A percentile compares a stretch with the other conserved stretches of the same genome.
Conservation (phyloP, 768 basidiomycete genomes). For the Termitomyces sp. region DNA sequence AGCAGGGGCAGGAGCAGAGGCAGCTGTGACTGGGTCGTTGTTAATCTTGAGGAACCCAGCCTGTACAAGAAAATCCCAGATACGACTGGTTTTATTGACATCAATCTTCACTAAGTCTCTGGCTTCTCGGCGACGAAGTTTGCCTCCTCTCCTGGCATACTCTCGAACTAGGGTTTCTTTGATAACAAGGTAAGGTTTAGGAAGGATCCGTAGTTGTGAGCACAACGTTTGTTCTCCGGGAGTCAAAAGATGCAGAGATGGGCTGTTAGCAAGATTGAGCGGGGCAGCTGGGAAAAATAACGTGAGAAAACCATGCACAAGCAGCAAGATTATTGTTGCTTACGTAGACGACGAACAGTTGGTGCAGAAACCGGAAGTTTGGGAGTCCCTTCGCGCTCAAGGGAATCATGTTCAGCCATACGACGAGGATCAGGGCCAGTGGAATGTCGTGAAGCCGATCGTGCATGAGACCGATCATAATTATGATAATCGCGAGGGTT, state of each 20-base stretch:
- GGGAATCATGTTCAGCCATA: slow-evolving; percentile 45
- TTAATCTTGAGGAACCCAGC: slow-evolving; percentile 77
- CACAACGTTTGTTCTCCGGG: slow-evolving; percentile 86
- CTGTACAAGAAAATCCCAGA: slow-evolving; percentile 92
- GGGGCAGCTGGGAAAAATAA: slow-evolving; percentile 41
- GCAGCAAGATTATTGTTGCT: slow-evolving; percentile 11
- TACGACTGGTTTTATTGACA: slow-evolving; percentile 86
- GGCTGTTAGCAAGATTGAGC: slow-evolving; percentile 88
- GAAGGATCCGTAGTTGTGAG: slow-evolving; percentile 84
- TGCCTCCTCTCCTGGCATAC: slow-evolving; percentile 85
- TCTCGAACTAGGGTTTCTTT: slow-evolving; percentile 95
- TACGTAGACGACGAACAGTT: slow-evolving; percentile 43
- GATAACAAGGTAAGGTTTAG: slow-evolving; percentile 92
- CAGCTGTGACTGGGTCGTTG: slow-evolving; percentile 37
- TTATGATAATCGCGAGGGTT: slow-evolving; percentile 54
- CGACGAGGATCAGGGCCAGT: slow-evolving; percentile 53
- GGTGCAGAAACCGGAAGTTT: slow-evolving; percentile 35
- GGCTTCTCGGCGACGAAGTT: slow-evolving; percentile 84
- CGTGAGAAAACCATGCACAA: not conserved
- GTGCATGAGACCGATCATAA: slow-evolving; percentile 47
- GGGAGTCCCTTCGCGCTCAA: slow-evolving; percentile 62
- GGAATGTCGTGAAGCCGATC: slow-evolving; percentile 49
- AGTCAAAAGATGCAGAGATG: slow-evolving; percentile 86
- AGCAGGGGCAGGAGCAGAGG: slow-evolving; percentile 15
- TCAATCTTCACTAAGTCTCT: slow-evolving; percentile 90